Percentiles rank a stretch among this genome's conserved stretches.
phyloP scores from a whole-genome alignment of 2,329 filamentous ascomycete species.

The Pseudocercospora crystallina region DNA sequence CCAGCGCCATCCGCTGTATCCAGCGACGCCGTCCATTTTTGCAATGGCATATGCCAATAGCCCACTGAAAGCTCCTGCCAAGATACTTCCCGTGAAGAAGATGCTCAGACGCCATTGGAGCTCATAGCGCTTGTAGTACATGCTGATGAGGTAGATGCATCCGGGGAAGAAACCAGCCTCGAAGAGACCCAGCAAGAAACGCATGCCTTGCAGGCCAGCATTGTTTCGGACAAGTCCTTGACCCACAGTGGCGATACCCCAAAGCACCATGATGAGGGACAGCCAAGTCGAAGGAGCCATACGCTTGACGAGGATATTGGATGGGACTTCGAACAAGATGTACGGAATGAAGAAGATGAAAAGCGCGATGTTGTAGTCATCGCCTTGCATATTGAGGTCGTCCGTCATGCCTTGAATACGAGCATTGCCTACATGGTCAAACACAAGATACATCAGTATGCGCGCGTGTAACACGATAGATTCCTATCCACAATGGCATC shows the following conservation, averaged over 20 bases:
- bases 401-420: slow-evolving; percentile 37
- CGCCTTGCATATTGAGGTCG: slow-evolving; percentile 38
- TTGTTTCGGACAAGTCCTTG: slow-evolving; percentile 19
- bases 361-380: slow-evolving; percentile 38
- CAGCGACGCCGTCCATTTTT: slow-evolving; percentile 46
- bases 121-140: slow-evolving; percentile 25
- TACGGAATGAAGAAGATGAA: slow-evolving; percentile 40
- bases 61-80: slow-evolving; percentile 41
- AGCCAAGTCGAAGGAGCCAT: slow-evolving; percentile 45
- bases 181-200: slow-evolving; percentile 65
- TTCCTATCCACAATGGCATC: slow-evolving; percentile 35
- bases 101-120: slow-evolving; percentile 22
- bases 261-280: slow-evolving; percentile 53
- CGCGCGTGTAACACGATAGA: too few species aligned
- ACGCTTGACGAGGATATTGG: slow-evolving; percentile 39
- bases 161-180: slow-evolving; percentile 64
- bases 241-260: slow-evolving; percentile 54
- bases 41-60: slow-evolving; percentile 39
- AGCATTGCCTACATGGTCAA: slow-evolving; percentile 33
- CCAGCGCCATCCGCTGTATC: slow-evolving; percentile 45
- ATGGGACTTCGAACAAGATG: slow-evolving; percentile 38
- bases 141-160: slow-evolving; percentile 37
- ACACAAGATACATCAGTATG: slow-evolving; percentile 45
- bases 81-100: slow-evolving; percentile 19
- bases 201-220: slow-evolving; percentile 18